phyloP scores from a whole-genome alignment of 495 filamentous ascomycete species.

The Talaromyces wortmannii region DNA sequence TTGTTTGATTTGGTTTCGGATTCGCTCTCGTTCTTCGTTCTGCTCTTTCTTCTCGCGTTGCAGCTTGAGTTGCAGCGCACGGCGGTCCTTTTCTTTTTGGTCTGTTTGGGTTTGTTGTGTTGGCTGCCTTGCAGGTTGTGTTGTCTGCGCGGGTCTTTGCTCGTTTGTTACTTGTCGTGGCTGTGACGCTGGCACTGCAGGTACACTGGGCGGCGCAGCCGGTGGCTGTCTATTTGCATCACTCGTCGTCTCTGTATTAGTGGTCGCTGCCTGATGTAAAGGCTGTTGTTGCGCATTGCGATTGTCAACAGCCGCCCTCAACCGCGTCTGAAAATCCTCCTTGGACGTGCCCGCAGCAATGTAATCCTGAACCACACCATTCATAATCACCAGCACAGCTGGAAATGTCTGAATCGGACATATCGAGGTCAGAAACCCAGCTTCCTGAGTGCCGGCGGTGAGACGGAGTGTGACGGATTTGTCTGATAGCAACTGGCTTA shows the following conservation, averaged over 20 bases:
- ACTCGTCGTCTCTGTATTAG: not conserved
- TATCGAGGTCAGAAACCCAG: constrained; percentile 70
- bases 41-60: constrained; percentile 4
- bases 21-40: constrained; percentile 4
- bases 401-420: constrained; percentile 70
- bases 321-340: constrained; percentile 47
- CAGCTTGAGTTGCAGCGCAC: not conserved
- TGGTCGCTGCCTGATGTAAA: not conserved
- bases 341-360: constrained; percentile 50
- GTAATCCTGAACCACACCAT: constrained; percentile 58
- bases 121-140: not conserved
- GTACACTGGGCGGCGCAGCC: not conserved
- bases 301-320: constrained; percentile 29
- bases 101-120: constrained; percentile 2
- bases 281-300: not conserved
- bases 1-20: constrained; percentile 6
- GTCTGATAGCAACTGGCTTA: constrained; percentile 33
- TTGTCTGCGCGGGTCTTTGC: not conserved
- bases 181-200: not conserved
- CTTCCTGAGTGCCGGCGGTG: constrained; percentile 65
- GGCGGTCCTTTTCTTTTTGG: constrained; percentile 4
- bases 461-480: constrained; percentile 64
- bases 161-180: not conserved
- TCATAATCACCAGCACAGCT: constrained; percentile 67
- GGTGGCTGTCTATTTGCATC: constrained; percentile 5